Conservation (phyloP, 2,329 filamentous ascomycete genomes). For the Alternaria sp. region DNA sequence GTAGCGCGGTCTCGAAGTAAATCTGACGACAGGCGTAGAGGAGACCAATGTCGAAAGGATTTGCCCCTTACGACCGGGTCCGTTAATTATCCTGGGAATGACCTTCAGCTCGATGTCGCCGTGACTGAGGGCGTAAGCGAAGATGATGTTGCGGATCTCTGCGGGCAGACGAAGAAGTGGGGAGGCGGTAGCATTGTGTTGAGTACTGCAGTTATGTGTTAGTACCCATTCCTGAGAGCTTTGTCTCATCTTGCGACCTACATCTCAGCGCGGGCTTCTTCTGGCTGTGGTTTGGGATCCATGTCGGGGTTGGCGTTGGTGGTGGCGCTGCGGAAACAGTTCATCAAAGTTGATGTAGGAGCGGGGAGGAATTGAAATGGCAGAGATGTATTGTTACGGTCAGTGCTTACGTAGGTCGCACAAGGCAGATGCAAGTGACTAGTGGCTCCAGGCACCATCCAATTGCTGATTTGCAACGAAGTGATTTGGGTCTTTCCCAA, state of each 20-base stretch:
- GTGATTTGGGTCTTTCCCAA: too few relatives aligned
- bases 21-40: neutral
- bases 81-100: neutral
- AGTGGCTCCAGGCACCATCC: too few relatives aligned
- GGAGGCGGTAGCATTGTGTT: neutral
- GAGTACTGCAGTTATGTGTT: neutral
- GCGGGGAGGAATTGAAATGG: too few relatives aligned
- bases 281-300: accelerated
- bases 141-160: neutral
- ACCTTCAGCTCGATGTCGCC: neutral
- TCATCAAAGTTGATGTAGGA: too few relatives aligned
- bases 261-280: neutral
- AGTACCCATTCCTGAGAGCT: neutral
- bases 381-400: too few relatives aligned
- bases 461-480: too few relatives aligned
- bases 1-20: neutral
- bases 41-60: neutral
- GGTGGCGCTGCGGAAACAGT: neutral
- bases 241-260: accelerated
- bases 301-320: neutral
- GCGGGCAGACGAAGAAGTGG: neutral
- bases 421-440: neutral
- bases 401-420: neutral
- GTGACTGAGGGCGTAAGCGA: neutral
- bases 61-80: accelerated